A percentile compares a stretch with the other conserved stretches of the same genome.
Conservation (phyloP, 257 asterid species). For the Solanum gandarillasii region DNA sequence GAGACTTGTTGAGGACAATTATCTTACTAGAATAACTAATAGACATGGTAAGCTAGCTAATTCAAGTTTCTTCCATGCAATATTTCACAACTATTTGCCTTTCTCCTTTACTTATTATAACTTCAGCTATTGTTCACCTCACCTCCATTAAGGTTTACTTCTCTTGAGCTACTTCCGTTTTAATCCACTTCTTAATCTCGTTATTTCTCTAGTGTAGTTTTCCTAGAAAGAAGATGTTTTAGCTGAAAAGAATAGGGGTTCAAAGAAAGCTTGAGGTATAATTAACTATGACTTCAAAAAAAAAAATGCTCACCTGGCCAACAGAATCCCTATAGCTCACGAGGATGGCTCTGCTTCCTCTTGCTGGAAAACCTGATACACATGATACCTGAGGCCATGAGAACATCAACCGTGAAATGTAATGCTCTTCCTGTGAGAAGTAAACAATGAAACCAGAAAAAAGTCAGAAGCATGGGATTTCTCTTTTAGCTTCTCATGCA, state of each 20-base stretch:
- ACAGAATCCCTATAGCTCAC: conserved; percentile 54
- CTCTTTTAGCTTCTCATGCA: neutral
- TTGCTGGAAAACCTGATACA: conserved; percentile 57
- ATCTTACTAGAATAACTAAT: neutral
- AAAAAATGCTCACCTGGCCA: conserved; percentile 40
- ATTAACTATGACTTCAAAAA: neutral
- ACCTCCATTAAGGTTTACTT: neutral
- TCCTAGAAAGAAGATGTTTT: neutral
- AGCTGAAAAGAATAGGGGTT: neutral
- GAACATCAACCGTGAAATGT: conserved; percentile 51
- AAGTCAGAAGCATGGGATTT: neutral
- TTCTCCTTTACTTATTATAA: neutral
- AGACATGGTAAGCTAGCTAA: neutral
- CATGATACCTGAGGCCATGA: conserved; percentile 90
- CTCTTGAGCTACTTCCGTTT: neutral
- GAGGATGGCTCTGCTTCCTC: conserved; percentile 65
- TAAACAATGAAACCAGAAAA: conserved; percentile 4
- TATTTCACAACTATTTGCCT: neutral
- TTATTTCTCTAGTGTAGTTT: neutral
- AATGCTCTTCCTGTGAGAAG: conserved; percentile 76
- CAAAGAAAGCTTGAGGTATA: neutral
- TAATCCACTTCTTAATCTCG: neutral
- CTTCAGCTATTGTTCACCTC: neutral
- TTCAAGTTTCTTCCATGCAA: neutral
- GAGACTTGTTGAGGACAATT: neutral